Conservation (phyloP, 2,329 filamentous ascomycete species). For the Pseudogymnoascus sp. region DNA sequence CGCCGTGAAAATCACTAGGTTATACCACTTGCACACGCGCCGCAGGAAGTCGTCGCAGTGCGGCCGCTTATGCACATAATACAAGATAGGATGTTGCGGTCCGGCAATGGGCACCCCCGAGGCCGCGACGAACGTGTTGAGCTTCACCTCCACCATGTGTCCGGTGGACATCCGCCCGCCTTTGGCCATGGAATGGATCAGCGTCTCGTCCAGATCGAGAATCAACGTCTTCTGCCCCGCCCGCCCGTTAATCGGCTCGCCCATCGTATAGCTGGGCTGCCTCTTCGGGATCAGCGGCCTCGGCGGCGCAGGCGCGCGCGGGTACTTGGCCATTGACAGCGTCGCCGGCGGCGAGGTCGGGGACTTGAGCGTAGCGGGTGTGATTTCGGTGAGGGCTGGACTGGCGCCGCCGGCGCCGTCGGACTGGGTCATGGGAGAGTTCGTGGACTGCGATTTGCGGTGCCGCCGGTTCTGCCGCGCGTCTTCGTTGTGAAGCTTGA, state of each 20-base stretch:
- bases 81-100: conserved; percentile 90
- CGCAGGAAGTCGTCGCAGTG: conserved; percentile 95
- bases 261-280: conserved; percentile 72
- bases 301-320: conserved; percentile 79
- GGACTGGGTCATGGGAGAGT: conserved; percentile 34
- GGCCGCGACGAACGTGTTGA: conserved; percentile 62
- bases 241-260: conserved; percentile 39
- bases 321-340: conserved; percentile 73
- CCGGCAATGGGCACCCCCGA: conserved; percentile 60
- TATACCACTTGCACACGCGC: conserved; percentile 93
- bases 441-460: conserved; percentile 46
- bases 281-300: conserved; percentile 81
- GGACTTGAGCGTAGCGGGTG: conserved; percentile 78
- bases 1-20: conserved; percentile 90
- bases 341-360: conserved; percentile 72
- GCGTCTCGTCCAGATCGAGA: conserved; percentile 89
- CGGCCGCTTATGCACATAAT: conserved; percentile 97
- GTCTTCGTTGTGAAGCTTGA: conserved; percentile 81
- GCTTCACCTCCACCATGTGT: conserved; percentile 96
- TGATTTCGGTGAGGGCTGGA: conserved; percentile 41
- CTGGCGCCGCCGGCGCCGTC: conserved; percentile 31
- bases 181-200: conserved; percentile 97
- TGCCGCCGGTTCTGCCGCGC: conserved; percentile 64
- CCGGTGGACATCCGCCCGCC: conserved; percentile 91
- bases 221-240: conserved; percentile 85